Evolutionary conservation across 164 flowering plant species (phyloP).

Genomic region (Berberis vulgaris): DNA sequence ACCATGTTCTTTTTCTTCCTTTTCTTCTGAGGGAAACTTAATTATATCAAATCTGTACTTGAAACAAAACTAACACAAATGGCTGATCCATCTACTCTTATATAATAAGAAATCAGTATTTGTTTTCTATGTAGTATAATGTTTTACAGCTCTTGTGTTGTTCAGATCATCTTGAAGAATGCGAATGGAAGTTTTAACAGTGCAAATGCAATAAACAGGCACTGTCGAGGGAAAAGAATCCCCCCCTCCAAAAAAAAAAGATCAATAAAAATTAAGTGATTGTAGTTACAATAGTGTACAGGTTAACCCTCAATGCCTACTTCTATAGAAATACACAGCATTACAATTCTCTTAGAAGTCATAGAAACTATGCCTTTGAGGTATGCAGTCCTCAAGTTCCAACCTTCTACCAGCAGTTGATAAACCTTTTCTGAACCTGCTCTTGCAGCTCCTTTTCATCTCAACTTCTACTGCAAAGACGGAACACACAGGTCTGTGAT

Average conservation of each 20-base stretch:
- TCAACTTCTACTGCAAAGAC: conserved; percentile 34
- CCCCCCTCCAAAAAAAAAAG: neutral
- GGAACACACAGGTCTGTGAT: conserved; percentile 90
- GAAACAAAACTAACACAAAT: no score
- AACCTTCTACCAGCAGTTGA: conserved; percentile 4
- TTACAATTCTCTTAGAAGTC: conserved; percentile 11
- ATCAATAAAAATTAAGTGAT: neutral
- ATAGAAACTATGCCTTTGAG: conserved; percentile 23
- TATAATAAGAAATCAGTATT: no score
- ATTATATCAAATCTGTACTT: no score
- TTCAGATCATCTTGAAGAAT: no score
- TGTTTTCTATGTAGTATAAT: no score
- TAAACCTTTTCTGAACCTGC: conserved; percentile 9
- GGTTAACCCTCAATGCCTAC: neutral
- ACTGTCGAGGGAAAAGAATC: no score
- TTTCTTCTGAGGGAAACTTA: no score
- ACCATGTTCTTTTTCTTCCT: no score
- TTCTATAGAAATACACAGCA: conserved; percentile 5
- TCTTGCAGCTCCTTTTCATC: conserved; percentile 7
- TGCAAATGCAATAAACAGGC: no score
- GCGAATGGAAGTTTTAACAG: no score
- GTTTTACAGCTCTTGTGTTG: no score
- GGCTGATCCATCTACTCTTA: no score
- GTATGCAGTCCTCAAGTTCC: conserved; percentile 13
- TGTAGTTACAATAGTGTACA: neutral